These are phyloP conservation scores for Pythium folliculosum DNA, from an alignment of 352 stramenopile species.

Conservation along the genomic window DNA sequence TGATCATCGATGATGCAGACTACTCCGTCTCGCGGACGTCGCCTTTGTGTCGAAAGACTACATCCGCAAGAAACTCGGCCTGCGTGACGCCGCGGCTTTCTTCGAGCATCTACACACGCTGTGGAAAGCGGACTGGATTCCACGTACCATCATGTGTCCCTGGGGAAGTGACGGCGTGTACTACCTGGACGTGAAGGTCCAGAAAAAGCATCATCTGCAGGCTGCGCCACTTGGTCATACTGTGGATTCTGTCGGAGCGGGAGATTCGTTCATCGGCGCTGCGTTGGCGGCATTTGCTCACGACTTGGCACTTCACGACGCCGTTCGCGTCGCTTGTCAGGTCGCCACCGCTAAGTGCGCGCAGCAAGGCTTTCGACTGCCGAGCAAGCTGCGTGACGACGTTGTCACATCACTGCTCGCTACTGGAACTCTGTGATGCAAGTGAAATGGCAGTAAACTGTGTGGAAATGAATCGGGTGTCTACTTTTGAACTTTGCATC, in stretches of 20 bases:
- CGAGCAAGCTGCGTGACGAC: constrained; percentile 25
- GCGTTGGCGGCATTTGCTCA: constrained; percentile 49
- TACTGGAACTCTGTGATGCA: neutral
- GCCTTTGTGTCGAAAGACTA: constrained; percentile 82
- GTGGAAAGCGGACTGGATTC: constrained; percentile 12
- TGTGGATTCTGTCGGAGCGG: constrained; percentile 73
- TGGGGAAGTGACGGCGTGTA: constrained; percentile 67
- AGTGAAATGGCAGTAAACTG: neutral
- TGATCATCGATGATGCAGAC: constrained; percentile 23
- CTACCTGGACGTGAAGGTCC: constrained; percentile 36
- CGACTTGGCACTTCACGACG: constrained; percentile 29
- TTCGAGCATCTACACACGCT: constrained; percentile 36
- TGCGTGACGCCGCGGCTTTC: constrained; percentile 44
- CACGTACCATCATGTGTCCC: constrained; percentile 63
- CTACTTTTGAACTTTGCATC: neutral
- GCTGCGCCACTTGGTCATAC: constrained; percentile 38
- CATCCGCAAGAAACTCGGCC: constrained; percentile 52
- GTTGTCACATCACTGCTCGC: neutral
- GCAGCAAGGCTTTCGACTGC: constrained; percentile 47
- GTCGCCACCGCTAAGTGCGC: constrained; percentile 64
- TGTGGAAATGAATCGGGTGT: neutral
- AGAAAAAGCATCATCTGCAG: constrained; percentile 35
- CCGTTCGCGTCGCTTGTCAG: constrained; percentile 48
- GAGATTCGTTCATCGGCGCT: constrained; percentile 74
- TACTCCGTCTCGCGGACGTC: constrained; percentile 44